Base-by-base conservation (phyloP, 805 yeast species). In the Pichia thaimueangensis region DNA sequence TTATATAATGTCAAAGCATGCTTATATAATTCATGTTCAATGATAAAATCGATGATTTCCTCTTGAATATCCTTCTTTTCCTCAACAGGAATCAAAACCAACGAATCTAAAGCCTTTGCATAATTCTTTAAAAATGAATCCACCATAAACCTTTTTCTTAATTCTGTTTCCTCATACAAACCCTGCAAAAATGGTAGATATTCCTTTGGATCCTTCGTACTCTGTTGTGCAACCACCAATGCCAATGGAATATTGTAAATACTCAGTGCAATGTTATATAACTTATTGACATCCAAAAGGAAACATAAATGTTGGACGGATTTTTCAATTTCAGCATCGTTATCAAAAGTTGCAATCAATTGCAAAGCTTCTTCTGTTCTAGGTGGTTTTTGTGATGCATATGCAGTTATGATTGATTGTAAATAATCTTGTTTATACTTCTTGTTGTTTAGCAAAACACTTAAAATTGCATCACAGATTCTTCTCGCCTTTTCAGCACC, bases 121-220 rank as follows among this genome's bases (percentile, higher is more conserved):
- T 71, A 70, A 35, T 79, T 74, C 54, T 81, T 78, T 59, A 93
- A 72, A 57, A 80, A 70, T 38, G 85, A 82, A 58, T 93, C 97
- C 51, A 93, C 84, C 56, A 78, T 61, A 56, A 86, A 89, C 56
- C 75, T 73, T 50, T 80, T 77, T 47, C 95, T 76, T 42, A 78
- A 61, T 6, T 76, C 80, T 1, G 75, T 65, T 60, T 82, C 85
- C 31, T 74, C 76, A 51, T 86, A 82, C 41, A 93, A 68, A 37
- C 79, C 73, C 56, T 87, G 95, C 50, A 93, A 70, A 62, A 93
- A 93, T 39, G 98, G 96, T 40, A 93, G 67, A 53, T 93, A 93
- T 62, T 93, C 99, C 56, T 89, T 87, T 20, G 99, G 99, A 65
- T 93, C 99, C 71, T 83, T 89, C 62, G 91, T 97, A 0, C 97